Evolutionary conservation across 2,329 filamentous ascomycete genomes (phyloP).

Genomic region (Botryotinia narcissicola): DNA sequence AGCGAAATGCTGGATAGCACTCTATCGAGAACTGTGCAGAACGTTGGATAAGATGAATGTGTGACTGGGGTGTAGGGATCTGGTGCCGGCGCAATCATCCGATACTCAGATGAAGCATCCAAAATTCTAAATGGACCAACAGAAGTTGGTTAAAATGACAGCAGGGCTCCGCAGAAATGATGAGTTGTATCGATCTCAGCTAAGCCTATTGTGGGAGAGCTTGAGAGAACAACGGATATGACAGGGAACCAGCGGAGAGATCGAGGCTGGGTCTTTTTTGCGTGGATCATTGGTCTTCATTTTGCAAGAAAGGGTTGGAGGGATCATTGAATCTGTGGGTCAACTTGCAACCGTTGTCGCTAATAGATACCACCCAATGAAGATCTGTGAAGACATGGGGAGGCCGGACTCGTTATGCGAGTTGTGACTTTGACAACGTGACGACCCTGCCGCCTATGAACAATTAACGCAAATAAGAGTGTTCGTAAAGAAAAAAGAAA

Average conservation of each 20-base stretch:
- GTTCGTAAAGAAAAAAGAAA: not conserved
- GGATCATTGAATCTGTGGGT: conserved; percentile 28
- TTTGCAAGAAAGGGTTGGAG: conserved; percentile 23
- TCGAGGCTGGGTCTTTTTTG: conserved; percentile 32
- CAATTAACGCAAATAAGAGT: conserved; percentile 8
- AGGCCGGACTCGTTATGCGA: conserved; percentile 11
- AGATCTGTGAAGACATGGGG: conserved; percentile 14
- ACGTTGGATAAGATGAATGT: conserved; percentile 36
- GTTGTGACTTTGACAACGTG: conserved; percentile 20
- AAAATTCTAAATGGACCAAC: conserved; percentile 25
- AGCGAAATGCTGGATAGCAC: conserved; percentile 31
- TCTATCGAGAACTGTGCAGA: conserved; percentile 35
- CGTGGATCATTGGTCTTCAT: conserved; percentile 33
- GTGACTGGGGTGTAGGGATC: conserved; percentile 32
- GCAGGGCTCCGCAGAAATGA: conserved; percentile 29
- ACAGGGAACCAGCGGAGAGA: conserved; percentile 35
- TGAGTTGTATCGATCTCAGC: conserved; percentile 36
- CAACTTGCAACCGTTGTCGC: conserved; percentile 22
- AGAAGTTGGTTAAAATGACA: conserved; percentile 24
- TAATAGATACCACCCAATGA: conserved; percentile 20
- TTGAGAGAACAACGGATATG: conserved; percentile 24
- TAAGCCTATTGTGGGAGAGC: conserved; percentile 31
- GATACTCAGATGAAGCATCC: conserved; percentile 37
- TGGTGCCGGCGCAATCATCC: conserved; percentile 38
- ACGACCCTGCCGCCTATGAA: conserved; percentile 17